Evolutionary conservation across 345 rosid genomes (phyloP), one percentile per base, ranked within the genome.

Genomic region (Dimocarpus longan): DNA sequence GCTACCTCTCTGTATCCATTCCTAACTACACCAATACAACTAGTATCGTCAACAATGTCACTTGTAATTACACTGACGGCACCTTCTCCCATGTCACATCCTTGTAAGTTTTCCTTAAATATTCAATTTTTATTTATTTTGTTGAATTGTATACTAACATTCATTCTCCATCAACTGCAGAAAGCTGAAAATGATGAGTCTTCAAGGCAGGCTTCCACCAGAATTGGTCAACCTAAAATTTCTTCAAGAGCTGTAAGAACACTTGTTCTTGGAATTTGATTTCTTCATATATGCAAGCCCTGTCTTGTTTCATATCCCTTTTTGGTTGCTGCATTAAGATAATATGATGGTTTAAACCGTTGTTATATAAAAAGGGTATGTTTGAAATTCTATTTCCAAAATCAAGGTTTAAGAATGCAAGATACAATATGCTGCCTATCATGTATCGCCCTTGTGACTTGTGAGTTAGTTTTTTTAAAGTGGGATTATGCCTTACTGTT

Each of bases 181-280:
- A 5, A 2, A 0, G 13, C 40, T 76, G 10, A 66, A 76, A 52
- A n/a, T 1, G 19, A 19, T 67, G 44, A 50, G 54, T 21, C 73
- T 76, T 76, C 50, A 1, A 11, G 72, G 79, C 52, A 37, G 18
- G 19, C 79, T 76, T 37, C 79, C 79, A 37, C 40, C 24, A 3
- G 73, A 76, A 40, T 10, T 52, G 15, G 79, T 50, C 50, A 6
- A 76, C 54, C 66, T 76, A 39, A 3, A 32, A 4, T 37, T 66
- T 76, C 79, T 76, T 0, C 1, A 28, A 44, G n/a, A 1, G 0
- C 5, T 67, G 79, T 76, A 76, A 52, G 72, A 26, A 66, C 28
- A 26, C 28, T 26, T 26, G 28, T 26, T 26, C 28, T 26, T 26
- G 28, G 28, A 26, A 26, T 26, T 0, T 52, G 57, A 52, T 5